phyloP scores from a whole-genome alignment of 2,329 filamentous ascomycete species.

The Elsinoe perseae region DNA sequence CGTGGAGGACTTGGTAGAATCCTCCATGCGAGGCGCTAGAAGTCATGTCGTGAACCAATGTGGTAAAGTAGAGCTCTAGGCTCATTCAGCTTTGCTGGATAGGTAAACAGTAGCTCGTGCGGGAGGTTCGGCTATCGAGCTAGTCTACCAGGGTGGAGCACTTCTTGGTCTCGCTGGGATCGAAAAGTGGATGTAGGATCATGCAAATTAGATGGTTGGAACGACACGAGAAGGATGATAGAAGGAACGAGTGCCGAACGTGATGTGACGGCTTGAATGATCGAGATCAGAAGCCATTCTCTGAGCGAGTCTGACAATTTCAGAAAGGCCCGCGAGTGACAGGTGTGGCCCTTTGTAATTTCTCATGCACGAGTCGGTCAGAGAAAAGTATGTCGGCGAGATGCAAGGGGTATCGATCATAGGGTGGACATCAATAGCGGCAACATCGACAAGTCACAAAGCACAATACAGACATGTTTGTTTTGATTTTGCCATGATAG shows the following conservation, averaged over 20 bases:
- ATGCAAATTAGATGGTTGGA: not conserved
- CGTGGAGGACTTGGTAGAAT: not conserved
- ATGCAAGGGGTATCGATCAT: not conserved
- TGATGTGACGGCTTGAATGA: not conserved
- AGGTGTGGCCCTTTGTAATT: not conserved
- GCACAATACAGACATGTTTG: not conserved
- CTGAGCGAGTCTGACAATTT: not conserved
- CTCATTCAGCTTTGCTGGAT: not conserved
- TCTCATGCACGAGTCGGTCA: not conserved
- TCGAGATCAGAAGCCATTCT: not conserved
- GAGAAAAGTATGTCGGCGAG: not conserved
- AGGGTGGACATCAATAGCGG: not conserved
- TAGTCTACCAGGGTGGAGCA: constrained; percentile 1
- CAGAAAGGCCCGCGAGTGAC: not conserved
- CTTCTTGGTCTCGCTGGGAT: not conserved
- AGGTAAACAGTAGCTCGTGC: not conserved
- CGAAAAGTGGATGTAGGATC: not conserved
- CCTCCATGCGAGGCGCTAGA: not conserved
- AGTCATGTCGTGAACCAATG: constrained; percentile 5
- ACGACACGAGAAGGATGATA: not conserved
- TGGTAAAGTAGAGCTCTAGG: constrained; percentile 10
- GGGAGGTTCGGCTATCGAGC: constrained; percentile 6
- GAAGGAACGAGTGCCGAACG: not conserved
- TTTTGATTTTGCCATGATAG: constrained; percentile 8
- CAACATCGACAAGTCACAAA: not conserved